phyloP scores from a whole-genome alignment of 352 stramenopile genomes.

The Pseudoperonospora humuli region DNA sequence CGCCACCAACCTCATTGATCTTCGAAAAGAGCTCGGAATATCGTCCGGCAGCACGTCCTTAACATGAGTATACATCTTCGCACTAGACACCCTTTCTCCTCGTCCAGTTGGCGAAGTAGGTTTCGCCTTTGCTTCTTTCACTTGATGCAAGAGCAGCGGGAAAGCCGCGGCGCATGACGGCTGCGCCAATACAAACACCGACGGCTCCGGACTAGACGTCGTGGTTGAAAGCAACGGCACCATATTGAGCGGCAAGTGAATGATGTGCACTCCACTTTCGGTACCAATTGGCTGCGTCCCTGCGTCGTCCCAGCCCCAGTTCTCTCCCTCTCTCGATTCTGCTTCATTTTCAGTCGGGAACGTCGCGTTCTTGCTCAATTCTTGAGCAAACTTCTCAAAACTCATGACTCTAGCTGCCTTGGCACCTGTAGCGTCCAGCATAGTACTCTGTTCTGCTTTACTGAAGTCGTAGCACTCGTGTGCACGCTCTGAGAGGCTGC shows the following conservation, averaged over 20 bases:
- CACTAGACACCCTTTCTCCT: slow-evolving; percentile 1
- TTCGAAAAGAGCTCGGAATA: slow-evolving; percentile 52
- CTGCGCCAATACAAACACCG: slow-evolving; percentile 66
- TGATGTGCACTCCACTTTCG: slow-evolving; percentile 26
- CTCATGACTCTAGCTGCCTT: slow-evolving; percentile 27
- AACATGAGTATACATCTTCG: slow-evolving; percentile 40
- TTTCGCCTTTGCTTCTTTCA: slow-evolving; percentile 10
- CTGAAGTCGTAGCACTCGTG: slow-evolving; percentile 65
- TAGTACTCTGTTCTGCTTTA: slow-evolving; percentile 1
- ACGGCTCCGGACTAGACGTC: slow-evolving; percentile 33
- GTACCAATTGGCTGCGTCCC: background rate
- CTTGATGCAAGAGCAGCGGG: slow-evolving; percentile 57
- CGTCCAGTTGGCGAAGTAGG: slow-evolving; percentile 6
- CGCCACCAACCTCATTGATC: slow-evolving; percentile 56
- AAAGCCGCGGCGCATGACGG: slow-evolving; percentile 59
- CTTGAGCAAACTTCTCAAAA: slow-evolving; percentile 37
- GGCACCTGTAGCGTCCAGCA: slow-evolving; percentile 3
- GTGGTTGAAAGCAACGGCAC: slow-evolving; percentile 45
- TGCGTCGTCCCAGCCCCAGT: slow-evolving; percentile 51
- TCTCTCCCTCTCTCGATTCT: slow-evolving; percentile 18
- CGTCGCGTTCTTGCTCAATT: slow-evolving; percentile 16
- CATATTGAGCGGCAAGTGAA: slow-evolving; percentile 52
- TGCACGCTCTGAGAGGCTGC: slow-evolving; percentile 54
- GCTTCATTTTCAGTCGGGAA: slow-evolving; percentile 7
- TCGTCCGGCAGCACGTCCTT: slow-evolving; percentile 59